phyloP scores from a whole-genome alignment of 2,329 filamentous ascomycete species.

The Diaporthe destruens region DNA sequence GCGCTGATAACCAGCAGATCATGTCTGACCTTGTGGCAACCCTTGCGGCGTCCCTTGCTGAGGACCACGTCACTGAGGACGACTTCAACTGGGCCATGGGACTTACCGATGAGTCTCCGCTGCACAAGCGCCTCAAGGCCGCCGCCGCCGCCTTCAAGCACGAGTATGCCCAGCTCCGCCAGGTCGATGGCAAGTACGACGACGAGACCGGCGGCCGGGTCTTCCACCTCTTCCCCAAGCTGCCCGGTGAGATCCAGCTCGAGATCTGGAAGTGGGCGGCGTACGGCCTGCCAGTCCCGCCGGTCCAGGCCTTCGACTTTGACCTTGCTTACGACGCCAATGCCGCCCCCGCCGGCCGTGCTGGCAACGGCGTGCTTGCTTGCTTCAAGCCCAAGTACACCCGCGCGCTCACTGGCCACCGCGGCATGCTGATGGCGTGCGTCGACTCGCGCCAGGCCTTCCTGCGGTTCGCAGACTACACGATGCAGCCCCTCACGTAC shows the following conservation, averaged over 20 bases:
- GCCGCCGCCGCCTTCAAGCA: background rate
- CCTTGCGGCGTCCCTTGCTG: no score
- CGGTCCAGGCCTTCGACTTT: background rate
- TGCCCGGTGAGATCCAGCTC: slow-evolving; percentile 6
- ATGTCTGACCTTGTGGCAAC: background rate
- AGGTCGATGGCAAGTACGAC: background rate
- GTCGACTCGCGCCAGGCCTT: background rate
- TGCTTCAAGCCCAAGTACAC: slow-evolving; percentile 5
- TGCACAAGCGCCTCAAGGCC: background rate
- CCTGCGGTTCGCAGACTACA: background rate
- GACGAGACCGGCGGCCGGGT: background rate
- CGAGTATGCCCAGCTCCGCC: background rate
- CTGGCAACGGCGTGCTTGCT: background rate
- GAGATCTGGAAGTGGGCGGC: background rate
- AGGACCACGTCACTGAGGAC: background rate
- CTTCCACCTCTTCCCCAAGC: background rate
- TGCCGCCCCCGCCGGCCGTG: background rate
- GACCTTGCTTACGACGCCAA: background rate
- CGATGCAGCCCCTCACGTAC: background rate
- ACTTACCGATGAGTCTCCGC: background rate
- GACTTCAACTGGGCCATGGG: background rate
- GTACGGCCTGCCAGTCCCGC: background rate
- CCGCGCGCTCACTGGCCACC: background rate
- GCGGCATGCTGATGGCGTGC: background rate
- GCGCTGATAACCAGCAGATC: background rate